These are phyloP conservation scores for Hymenoscyphus salicellus DNA, from an alignment of 2,329 filamentous ascomycete genomes.

Conservation along the genomic window DNA sequence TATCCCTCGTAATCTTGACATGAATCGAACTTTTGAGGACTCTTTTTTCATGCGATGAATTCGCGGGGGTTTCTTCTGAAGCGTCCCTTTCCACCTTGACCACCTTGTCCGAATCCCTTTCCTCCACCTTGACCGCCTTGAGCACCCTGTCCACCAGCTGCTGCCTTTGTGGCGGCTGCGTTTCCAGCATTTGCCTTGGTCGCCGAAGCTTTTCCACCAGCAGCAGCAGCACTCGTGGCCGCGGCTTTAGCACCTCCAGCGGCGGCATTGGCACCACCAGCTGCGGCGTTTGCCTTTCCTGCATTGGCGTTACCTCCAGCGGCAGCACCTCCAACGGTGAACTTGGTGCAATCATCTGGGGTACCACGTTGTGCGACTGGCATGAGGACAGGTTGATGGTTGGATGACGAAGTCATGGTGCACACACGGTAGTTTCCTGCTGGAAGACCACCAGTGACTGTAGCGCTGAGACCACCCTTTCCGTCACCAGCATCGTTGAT, in stretches of 20 bases:
- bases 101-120: neutral
- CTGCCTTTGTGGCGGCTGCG: constrained; percentile 34
- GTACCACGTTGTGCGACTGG: constrained; percentile 45
- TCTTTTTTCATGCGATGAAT: constrained; percentile 24
- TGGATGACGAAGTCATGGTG: constrained; percentile 42
- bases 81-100: constrained; percentile 3
- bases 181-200: constrained; percentile 14
- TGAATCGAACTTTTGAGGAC: constrained; percentile 1
- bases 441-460: constrained; percentile 41
- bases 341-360: constrained; percentile 47
- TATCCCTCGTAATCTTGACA: constrained; percentile 9
- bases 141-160: neutral
- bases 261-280: constrained; percentile 16
- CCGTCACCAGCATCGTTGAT: constrained; percentile 43
- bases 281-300: constrained; percentile 24
- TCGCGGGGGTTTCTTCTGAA: constrained; percentile 19
- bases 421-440: constrained; percentile 45
- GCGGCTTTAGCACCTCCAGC: constrained; percentile 11
- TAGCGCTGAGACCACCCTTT: constrained; percentile 39
- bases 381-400: constrained; percentile 45
- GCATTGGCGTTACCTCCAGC: constrained; percentile 18
- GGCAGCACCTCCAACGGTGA: constrained; percentile 37
- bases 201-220: neutral
- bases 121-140: constrained; percentile 9
- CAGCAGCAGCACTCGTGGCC: neutral